Conservation (phyloP, 2,329 filamentous ascomycete genomes). For the Magnaporthales sp. region DNA sequence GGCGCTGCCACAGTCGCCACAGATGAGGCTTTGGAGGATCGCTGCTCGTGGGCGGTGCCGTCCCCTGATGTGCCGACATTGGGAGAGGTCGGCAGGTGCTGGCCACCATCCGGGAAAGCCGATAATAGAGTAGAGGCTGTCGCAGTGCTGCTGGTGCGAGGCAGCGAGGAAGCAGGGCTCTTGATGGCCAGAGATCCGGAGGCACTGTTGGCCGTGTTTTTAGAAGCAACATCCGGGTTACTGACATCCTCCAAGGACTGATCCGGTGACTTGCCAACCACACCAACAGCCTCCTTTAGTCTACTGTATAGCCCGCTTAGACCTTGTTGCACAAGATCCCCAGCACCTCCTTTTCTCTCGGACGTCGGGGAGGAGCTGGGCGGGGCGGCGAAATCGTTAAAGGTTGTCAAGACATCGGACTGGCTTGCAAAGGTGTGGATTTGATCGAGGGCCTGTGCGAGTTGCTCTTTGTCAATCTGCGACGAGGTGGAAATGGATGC, state of each 20-base stretch:
- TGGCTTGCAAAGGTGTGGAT: conserved; percentile 87
- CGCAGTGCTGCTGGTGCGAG: conserved; percentile 18
- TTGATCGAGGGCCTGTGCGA: conserved; percentile 71
- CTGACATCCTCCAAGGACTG: conserved; percentile 30
- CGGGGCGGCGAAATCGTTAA: conserved; percentile 80
- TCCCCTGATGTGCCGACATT: neutral
- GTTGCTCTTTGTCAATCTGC: conserved; percentile 61
- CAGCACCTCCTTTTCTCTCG: conserved; percentile 62
- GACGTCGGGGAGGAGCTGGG: conserved; percentile 46
- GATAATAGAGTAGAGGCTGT: conserved; percentile 21
- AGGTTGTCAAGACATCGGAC: conserved; percentile 77
- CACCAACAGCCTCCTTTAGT: conserved; percentile 74
- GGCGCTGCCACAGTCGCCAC: conserved; percentile 34
- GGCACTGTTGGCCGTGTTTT: conserved; percentile 28
- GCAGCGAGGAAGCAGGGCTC: conserved; percentile 16
- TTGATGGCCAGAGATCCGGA: conserved; percentile 22
- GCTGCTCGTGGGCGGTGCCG: conserved; percentile 12
- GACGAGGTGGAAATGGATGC: conserved; percentile 36
- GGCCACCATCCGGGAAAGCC: neutral
- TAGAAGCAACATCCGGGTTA: conserved; percentile 31
- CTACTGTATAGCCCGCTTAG: conserved; percentile 84
- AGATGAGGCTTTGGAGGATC: conserved; percentile 39
- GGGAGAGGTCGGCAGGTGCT: neutral
- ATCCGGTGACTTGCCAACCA: conserved; percentile 35
- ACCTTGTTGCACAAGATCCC: conserved; percentile 74